Evolutionary conservation across 441 rosid genomes (phyloP), one percentile per base, ranked within the genome.

Genomic region (Populus hybrid): DNA sequence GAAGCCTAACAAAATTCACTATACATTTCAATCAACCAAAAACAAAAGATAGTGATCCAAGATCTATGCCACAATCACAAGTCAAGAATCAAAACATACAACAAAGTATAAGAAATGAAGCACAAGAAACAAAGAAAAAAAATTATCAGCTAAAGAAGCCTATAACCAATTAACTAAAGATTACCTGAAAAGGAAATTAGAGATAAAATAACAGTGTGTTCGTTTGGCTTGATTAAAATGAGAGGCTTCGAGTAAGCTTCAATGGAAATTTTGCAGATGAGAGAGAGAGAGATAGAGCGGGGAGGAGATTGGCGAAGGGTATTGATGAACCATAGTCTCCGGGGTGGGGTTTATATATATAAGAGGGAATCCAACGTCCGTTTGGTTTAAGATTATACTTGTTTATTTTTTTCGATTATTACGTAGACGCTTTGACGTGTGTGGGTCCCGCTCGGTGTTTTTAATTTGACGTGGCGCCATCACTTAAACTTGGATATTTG

Each of bases 201-300:
- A 1, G 10, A 34, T 3, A 38, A 18, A 40, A 8, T 28, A 67
- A 63, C 34, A n/a, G 63, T 42, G 50, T 7, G 12, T 32, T 9
- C 19, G 12, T 23, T 32, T 6, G 28, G 42, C 12, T 21, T 4
- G 23, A 21, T 19, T 32, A 30, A 50, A 69, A 21, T 3, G 1
- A 53, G 53, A 69, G 28, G 73, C 23, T 67, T 42, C 67, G 26
- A 9, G 12, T 30, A 23, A 23, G 73, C 69, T 76, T 69, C 16
- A 76, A 57, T 24, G 74, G 74, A 76, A 38, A 69, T 57, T 59
- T 23, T 12, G 73, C 46, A 30, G 19, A 23, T n/a, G 7, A 30
- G 59, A 67, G 28, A 23, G 28, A 1, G 14, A 4, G 14, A 7
- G 12, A 3, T 36, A 72, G 26, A 19, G 38, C 1, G 12, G 0